Percentiles rank a stretch among this genome's conserved stretches.
Conservation (phyloP, 139 green algal genomes). For the Tetradesmus obliquus region DNA sequence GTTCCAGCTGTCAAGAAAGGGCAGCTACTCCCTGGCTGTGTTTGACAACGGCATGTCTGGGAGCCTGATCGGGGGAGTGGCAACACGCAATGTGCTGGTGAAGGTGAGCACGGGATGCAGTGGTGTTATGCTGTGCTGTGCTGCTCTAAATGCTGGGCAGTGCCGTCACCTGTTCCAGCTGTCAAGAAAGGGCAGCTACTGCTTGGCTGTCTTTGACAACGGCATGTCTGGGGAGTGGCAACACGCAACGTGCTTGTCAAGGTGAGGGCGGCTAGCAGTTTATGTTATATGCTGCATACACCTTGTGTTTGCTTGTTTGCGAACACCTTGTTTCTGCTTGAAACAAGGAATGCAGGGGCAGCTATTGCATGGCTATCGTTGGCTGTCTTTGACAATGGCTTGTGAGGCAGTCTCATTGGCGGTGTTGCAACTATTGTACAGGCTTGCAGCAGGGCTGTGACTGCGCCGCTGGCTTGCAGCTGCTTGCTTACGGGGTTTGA, state of each 20-base stretch:
- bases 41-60: slow-evolving; percentile 88
- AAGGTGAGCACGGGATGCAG: slow-evolving; percentile 34
- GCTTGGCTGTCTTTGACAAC: slow-evolving; percentile 95
- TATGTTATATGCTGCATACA: background rate
- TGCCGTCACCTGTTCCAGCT: slow-evolving; percentile 33
- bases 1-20: background rate
- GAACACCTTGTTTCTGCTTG: background rate
- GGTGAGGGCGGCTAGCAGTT: background rate
- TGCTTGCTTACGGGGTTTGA: background rate
- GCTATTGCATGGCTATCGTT: slow-evolving; percentile 90
- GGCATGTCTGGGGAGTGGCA: slow-evolving; percentile 73
- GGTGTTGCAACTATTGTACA: slow-evolving; percentile 75
- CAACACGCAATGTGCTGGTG: slow-evolving; percentile 84
- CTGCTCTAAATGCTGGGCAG: too few species aligned
- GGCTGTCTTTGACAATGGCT: slow-evolving; percentile 91
- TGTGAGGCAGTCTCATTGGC: slow-evolving; percentile 83
- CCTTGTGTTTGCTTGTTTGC: background rate
- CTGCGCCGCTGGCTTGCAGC: background rate
- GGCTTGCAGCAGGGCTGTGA: background rate
- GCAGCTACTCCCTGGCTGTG: slow-evolving; percentile 82
- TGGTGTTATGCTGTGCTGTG: too few species aligned
- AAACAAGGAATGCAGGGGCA: too few species aligned
- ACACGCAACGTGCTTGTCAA: slow-evolving; percentile 85
- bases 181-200: slow-evolving; percentile 46
- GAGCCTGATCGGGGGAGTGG: slow-evolving; percentile 88